Base-by-base conservation (phyloP, 2,329 filamentous ascomycete genomes). In the Pseudocercospora macadamiae region DNA sequence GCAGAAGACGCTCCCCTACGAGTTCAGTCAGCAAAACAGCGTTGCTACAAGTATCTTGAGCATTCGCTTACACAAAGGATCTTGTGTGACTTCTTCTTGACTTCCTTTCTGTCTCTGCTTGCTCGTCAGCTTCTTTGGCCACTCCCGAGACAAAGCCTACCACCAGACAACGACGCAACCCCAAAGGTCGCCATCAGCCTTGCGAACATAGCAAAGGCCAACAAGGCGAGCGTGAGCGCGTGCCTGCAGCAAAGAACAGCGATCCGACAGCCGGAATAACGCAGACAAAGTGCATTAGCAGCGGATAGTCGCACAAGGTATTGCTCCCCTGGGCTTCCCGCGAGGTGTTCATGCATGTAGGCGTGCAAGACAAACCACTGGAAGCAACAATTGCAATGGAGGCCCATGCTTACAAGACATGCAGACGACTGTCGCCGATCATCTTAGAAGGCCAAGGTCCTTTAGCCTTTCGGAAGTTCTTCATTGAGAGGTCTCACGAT, bases 341-440 rank as follows among this genome's bases (percentile, higher is more conserved):
- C 59, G 47, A 57, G 47, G 34, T 47, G 58, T 63, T 57, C 64
- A 66, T 70, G 68, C 68, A 67, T 48, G 56, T 45, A 60, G 51
- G 65, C 64, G 61, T 64, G 66, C 68, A 57, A 63, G 64, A 68
- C 68, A 71, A 71, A 68, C 67, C 64, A 64, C 58, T 42, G 49
- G 60, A 34, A 57, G 62, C 64, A 65, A 60, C 60, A 54, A 60
- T 56, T 56, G 64, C 66, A 63, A 68, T 67, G 64, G 51, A 53
- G 58, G 42, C 58, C 60, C 63, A 63, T 68, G 64, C 70, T 72
- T 67, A 72, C 69, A 70, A 71, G 67, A 71, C 68, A 68, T 67
- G 68, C 70, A 72, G 69, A 57, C 55, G 37, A 59, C 47, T 60
- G 36, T 57, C 61, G 54, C 57, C 60, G 39, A 45, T 53, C 53